A percentile compares a stretch with the other conserved stretches of the same genome.
These are phyloP conservation scores for Rhizomucor pusillus DNA, from an alignment of 371 early-diverging fungal species.

Conservation along the genomic window DNA sequence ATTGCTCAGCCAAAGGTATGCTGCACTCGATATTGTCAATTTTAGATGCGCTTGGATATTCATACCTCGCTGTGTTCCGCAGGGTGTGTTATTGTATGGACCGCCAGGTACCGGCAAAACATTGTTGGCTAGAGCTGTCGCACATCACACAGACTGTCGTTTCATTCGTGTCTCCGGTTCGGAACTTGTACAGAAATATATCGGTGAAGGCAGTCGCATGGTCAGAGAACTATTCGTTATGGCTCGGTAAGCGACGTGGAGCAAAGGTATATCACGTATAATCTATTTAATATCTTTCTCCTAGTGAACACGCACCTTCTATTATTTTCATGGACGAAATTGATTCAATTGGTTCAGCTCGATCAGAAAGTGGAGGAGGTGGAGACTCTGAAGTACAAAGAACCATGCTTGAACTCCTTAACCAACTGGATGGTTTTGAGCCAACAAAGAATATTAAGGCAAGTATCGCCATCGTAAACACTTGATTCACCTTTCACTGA, in stretches of 20 bases:
- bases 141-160: constrained; percentile 99
- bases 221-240: constrained; percentile 99
- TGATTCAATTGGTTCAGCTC: constrained; percentile 99
- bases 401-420: constrained; percentile 99
- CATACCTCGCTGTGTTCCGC: constrained; percentile 82
- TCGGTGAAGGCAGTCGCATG: constrained; percentile 99
- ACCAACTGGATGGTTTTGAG: constrained; percentile 99
- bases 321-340: constrained; percentile 99
- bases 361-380: constrained; percentile 96
- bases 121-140: constrained; percentile 99
- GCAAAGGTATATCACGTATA: no score
- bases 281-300: no score
- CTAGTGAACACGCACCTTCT: constrained; percentile 91
- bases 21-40: not conserved
- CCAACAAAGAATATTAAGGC: constrained; percentile 99
- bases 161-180: constrained; percentile 99
- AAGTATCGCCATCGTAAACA: not conserved
- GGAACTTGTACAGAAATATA: constrained; percentile 98
- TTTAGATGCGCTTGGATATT: constrained; percentile 47
- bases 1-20: constrained; percentile 43
- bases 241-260: constrained; percentile 69
- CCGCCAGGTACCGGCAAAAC: constrained; percentile 99
- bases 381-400: constrained; percentile 99
- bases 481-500: not conserved
- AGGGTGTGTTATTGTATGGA: constrained; percentile 99